Evolutionary conservation across 129 eudicot species (phyloP).

Genomic region (Centrapalus pauciflorus): DNA sequence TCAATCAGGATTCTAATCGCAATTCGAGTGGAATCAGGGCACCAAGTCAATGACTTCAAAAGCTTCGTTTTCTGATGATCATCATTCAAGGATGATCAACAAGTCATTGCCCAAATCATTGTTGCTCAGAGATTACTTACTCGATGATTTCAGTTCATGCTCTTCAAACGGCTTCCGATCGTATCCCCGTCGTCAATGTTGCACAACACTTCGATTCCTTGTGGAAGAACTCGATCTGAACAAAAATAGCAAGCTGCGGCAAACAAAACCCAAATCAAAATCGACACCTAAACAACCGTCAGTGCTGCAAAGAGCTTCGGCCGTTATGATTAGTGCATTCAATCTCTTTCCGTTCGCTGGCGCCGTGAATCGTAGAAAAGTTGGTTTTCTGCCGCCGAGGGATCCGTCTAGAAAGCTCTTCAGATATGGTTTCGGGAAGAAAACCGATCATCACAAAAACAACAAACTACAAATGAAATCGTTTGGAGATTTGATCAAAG

Average conservation of each 20-base stretch:
- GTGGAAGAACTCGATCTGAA: slow-evolving; percentile 50
- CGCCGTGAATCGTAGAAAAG: not conserved
- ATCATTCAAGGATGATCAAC: slow-evolving; percentile 27
- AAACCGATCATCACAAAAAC: slow-evolving; percentile 20
- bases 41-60: slow-evolving; percentile 15
- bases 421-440: slow-evolving; percentile 60
- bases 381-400: slow-evolving; percentile 27
- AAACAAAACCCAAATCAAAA: slow-evolving; percentile 1
- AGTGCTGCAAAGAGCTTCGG: slow-evolving; percentile 50
- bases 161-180: slow-evolving; percentile 88
- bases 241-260: slow-evolving; percentile 10
- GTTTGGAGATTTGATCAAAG: slow-evolving; percentile 34
- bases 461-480: slow-evolving; percentile 51
- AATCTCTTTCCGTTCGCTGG: slow-evolving; percentile 54
- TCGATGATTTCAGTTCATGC: slow-evolving; percentile 79
- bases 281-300: slow-evolving; percentile 25
- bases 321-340: slow-evolving; percentile 44
- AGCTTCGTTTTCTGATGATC: slow-evolving; percentile 31
- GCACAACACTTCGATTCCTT: slow-evolving; percentile 55
- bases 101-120: slow-evolving; percentile 31
- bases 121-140: slow-evolving; percentile 55
- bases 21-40: no score
- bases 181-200: slow-evolving; percentile 69
- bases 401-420: slow-evolving; percentile 50
- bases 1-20: not conserved